Conservation (phyloP, 345 rosid genomes). For the Moricandia moricandioides region DNA sequence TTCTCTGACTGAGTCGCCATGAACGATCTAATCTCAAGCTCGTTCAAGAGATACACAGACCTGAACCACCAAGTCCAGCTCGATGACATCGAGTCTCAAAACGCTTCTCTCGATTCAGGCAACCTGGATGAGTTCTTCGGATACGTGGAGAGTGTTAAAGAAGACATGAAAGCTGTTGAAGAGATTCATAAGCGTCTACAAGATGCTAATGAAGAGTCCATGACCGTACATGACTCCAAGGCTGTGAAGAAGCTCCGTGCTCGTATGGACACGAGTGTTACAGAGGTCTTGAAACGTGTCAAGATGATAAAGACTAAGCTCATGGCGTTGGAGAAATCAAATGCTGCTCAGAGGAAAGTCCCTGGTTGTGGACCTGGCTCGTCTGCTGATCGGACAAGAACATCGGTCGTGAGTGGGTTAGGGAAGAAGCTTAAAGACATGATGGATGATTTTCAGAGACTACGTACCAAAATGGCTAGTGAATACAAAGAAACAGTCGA, state of each 20-base stretch:
- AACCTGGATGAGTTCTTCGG: conserved; percentile 80
- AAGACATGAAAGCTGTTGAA: conserved; percentile 65
- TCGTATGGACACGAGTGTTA: conserved; percentile 60
- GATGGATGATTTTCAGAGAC: conserved; percentile 68
- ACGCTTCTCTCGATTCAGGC: conserved; percentile 39
- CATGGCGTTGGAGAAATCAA: conserved; percentile 73
- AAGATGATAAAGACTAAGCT: conserved; percentile 66
- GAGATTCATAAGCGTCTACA: conserved; percentile 56
- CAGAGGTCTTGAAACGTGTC: conserved; percentile 63
- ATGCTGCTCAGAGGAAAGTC: conserved; percentile 62
- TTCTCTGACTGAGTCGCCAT: conserved; percentile 20
- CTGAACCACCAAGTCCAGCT: conserved; percentile 39
- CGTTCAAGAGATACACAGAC: conserved; percentile 60
- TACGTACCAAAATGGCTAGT: conserved; percentile 52
- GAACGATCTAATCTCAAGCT: conserved; percentile 60
- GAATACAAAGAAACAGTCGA: conserved; percentile 79
- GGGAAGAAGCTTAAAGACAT: conserved; percentile 71
- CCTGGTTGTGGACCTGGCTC: conserved; percentile 91
- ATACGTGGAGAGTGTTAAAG: conserved; percentile 76
- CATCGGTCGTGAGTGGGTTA: conserved; percentile 74
- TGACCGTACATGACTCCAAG: conserved; percentile 63
- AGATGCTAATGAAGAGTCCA: conserved; percentile 68
- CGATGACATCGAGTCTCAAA: conserved; percentile 48
- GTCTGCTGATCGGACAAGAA: conserved; percentile 71
- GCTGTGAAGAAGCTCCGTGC: conserved; percentile 62